These are phyloP conservation scores for Vitis hybrid DNA, from an alignment of 177 flowering plant species.

Conservation along the genomic window DNA sequence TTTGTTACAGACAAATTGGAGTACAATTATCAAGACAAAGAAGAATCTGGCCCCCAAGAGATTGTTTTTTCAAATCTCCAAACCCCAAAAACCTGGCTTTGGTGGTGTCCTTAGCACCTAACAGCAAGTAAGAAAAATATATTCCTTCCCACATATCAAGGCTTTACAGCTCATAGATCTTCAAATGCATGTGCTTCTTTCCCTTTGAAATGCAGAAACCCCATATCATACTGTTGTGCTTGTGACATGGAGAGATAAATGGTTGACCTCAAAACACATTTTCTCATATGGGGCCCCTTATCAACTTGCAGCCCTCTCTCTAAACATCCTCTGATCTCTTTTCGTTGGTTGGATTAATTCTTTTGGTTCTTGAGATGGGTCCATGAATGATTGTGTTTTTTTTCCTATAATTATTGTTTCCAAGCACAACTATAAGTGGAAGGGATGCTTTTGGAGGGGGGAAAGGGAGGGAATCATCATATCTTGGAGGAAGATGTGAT, in stretches of 20 bases:
- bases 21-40: slow-evolving; percentile 3
- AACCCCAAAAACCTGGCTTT: neutral
- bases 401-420: neutral
- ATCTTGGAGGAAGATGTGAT: neutral
- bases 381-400: neutral
- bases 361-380: neutral
- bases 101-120: slow-evolving; percentile 15
- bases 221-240: neutral
- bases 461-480: neutral
- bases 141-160: slow-evolving; percentile 17
- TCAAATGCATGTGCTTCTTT: slow-evolving; percentile 10
- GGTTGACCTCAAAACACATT: neutral
- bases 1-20: neutral
- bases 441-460: neutral
- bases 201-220: neutral
- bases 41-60: neutral
- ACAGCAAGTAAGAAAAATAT: slow-evolving; percentile 4
- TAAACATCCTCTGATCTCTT: too few relatives aligned
- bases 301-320: neutral
- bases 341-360: neutral
- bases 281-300: neutral
- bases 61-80: too few relatives aligned
- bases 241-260: neutral
- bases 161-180: slow-evolving; percentile 30
- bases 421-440: neutral